Conservation (phyloP, 2,329 filamentous ascomycete genomes). For the Triangularia setosa region DNA sequence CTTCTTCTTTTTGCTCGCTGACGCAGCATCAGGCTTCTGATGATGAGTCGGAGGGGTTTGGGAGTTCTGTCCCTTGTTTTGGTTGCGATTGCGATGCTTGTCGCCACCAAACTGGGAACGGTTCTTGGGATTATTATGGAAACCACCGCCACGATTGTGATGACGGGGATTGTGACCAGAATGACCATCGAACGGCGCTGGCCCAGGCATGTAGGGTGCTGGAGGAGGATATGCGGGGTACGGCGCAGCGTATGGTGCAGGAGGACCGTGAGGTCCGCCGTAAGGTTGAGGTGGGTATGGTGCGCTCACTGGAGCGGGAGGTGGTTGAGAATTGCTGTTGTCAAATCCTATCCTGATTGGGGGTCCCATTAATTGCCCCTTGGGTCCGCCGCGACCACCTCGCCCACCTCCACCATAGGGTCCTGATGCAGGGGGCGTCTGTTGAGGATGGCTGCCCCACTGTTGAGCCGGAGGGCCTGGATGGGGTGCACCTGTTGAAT, state of each 20-base stretch:
- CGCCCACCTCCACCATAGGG: slow-evolving; percentile 38
- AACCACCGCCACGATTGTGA: slow-evolving; percentile 37
- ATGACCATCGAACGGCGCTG: slow-evolving; percentile 30
- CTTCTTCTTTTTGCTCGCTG: slow-evolving; percentile 63
- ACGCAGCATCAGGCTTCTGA: slow-evolving; percentile 51
- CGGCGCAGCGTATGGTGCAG: slow-evolving; percentile 30
- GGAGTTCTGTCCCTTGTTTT: slow-evolving; percentile 22
- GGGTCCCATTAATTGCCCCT: slow-evolving; percentile 46
- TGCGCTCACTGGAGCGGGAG: slow-evolving; percentile 44
- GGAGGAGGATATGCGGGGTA: slow-evolving; percentile 40
- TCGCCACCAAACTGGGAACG: slow-evolving; percentile 38
- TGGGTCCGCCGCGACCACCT: slow-evolving; percentile 35
- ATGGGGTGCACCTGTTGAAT: slow-evolving; percentile 33
- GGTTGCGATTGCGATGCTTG: slow-evolving; percentile 36
- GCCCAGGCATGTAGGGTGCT: slow-evolving; percentile 28
- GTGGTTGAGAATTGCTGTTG: slow-evolving; percentile 34
- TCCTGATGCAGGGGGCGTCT: slow-evolving; percentile 28
- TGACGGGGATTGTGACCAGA: slow-evolving; percentile 34
- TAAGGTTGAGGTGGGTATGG: slow-evolving; percentile 38
- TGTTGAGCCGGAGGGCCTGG: slow-evolving; percentile 38
- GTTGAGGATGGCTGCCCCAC: slow-evolving; percentile 37
- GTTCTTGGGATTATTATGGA: slow-evolving; percentile 33
- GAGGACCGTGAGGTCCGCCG: slow-evolving; percentile 29
- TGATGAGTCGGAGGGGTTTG: slow-evolving; percentile 31
- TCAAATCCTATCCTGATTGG: slow-evolving; percentile 55